A percentile compares a stretch with the other conserved stretches of the same genome.
phyloP scores from a whole-genome alignment of 306 rosid genomes.

The Cicer judaicum region DNA sequence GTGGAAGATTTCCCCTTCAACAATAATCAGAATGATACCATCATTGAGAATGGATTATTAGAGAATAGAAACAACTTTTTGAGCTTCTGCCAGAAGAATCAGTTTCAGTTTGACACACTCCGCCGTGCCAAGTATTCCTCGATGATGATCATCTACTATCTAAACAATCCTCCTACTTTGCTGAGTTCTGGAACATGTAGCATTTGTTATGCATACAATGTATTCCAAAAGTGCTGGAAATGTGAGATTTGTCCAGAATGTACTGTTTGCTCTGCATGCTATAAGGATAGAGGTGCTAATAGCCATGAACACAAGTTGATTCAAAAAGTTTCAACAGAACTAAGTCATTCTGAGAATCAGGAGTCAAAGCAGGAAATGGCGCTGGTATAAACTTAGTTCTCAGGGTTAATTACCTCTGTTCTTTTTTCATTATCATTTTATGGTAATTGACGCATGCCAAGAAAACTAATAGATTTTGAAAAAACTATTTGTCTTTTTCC shows the following conservation, averaged over 20 bases:
- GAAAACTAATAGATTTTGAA: too few relatives aligned
- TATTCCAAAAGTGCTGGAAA: slow-evolving; percentile 45
- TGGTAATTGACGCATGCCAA: too few relatives aligned
- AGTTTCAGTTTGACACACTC: slow-evolving; percentile 65
- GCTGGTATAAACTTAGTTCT: too few relatives aligned
- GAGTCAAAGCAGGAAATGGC: too few relatives aligned
- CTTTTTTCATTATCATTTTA: too few relatives aligned
- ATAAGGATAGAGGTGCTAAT: slow-evolving; percentile 46
- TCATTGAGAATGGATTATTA: slow-evolving; percentile 49
- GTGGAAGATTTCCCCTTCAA: slow-evolving; percentile 47
- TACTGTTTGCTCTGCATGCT: slow-evolving; percentile 51
- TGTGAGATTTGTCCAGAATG: slow-evolving; percentile 58
- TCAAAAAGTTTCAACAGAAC: slow-evolving; percentile 31
- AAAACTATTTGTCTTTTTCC: too few relatives aligned
- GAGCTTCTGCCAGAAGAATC: slow-evolving; percentile 57
- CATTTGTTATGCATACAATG: slow-evolving; percentile 47
- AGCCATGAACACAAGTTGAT: slow-evolving; percentile 56
- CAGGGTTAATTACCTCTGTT: too few relatives aligned
- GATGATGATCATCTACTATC: slow-evolving; percentile 60
- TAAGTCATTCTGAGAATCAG: too few relatives aligned
- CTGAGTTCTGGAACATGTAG: slow-evolving; percentile 39
- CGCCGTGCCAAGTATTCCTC: slow-evolving; percentile 74
- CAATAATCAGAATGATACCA: slow-evolving; percentile 56
- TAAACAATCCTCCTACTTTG: slow-evolving; percentile 36
- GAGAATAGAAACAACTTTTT: slow-evolving; percentile 52